These are phyloP conservation scores for Bacterosira constricta DNA, from an alignment of 108 stramenopile species.

Conservation along the genomic window DNA sequence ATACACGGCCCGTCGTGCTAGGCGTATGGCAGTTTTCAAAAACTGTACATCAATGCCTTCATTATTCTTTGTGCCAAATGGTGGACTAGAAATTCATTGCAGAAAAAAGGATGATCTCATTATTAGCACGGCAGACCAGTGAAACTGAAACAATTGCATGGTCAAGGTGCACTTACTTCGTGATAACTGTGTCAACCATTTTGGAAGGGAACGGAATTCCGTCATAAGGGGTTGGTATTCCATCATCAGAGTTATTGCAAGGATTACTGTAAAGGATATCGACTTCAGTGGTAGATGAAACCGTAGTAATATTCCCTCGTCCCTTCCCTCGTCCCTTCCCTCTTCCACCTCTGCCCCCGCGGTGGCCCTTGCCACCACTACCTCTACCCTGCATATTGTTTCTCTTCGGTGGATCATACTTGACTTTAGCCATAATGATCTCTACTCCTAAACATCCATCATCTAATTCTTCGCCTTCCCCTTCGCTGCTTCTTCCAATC, in stretches of 20 bases:
- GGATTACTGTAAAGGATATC: conserved; percentile 5
- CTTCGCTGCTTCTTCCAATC: conserved; percentile 20
- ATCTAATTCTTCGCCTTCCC: conserved; percentile 17
- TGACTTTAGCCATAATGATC: conserved; percentile 56
- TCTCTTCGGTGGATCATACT: conserved; percentile 12
- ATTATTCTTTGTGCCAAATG: conserved; percentile 91
- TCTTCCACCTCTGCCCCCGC: conserved; percentile 36
- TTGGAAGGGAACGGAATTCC: conserved; percentile 69
- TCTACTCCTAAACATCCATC: conserved; percentile 38
- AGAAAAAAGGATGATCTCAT: too few species aligned
- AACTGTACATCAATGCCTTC: conserved; percentile 89
- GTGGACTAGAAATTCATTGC: conserved; percentile 64
- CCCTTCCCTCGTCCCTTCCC: conserved; percentile 25
- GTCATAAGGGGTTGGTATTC: conserved; percentile 69
- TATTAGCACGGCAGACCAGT: too few species aligned
- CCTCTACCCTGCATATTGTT: neutral
- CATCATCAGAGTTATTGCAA: conserved; percentile 55
- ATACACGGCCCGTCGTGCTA: conserved; percentile 87
- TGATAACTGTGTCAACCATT: conserved; percentile 80
- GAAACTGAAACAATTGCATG: too few species aligned
- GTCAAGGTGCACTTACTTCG: conserved; percentile 42
- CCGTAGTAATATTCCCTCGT: neutral
- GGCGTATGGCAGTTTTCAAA: conserved; percentile 60
- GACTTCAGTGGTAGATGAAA: neutral
- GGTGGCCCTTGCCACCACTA: conserved; percentile 20